Conservation (phyloP, 129 eudicot genomes). For the Flaveria brownii region DNA sequence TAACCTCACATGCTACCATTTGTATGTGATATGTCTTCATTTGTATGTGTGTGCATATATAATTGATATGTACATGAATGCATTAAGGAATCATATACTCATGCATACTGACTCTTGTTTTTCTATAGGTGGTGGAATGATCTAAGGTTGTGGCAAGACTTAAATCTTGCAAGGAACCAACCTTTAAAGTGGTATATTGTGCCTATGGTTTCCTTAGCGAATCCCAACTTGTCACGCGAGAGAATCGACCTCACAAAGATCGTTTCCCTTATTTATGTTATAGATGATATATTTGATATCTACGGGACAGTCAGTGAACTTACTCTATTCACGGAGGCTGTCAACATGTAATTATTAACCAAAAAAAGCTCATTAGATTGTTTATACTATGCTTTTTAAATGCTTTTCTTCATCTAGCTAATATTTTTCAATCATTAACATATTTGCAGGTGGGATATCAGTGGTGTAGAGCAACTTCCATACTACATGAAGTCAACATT, state of each 20-base stretch:
- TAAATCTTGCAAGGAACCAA: constrained; percentile 47
- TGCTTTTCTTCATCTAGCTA: no score
- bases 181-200: constrained; percentile 67
- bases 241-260: constrained; percentile 55
- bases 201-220: constrained; percentile 46
- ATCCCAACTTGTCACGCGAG: constrained; percentile 35
- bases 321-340: constrained; percentile 48
- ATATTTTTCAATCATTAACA: background rate
- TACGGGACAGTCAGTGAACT: constrained; percentile 49
- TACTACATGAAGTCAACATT: constrained; percentile 50
- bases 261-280: constrained; percentile 46
- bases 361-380: background rate
- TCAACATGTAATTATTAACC: constrained; percentile 36
- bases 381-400: background rate
- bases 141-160: constrained; percentile 34
- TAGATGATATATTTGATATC: constrained; percentile 65
- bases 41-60: no score
- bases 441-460: constrained; percentile 51
- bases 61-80: no score
- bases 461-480: constrained; percentile 40
- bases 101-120: background rate
- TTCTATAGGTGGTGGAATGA: constrained; percentile 57
- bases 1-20: no score
- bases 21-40: no score
- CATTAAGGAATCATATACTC: no score